A percentile compares a stretch with the other conserved stretches of the same genome.
Evolutionary conservation across 225 moss, liverwort and hornwort species (phyloP).

Genomic region (Sphagnum tenellum): DNA sequence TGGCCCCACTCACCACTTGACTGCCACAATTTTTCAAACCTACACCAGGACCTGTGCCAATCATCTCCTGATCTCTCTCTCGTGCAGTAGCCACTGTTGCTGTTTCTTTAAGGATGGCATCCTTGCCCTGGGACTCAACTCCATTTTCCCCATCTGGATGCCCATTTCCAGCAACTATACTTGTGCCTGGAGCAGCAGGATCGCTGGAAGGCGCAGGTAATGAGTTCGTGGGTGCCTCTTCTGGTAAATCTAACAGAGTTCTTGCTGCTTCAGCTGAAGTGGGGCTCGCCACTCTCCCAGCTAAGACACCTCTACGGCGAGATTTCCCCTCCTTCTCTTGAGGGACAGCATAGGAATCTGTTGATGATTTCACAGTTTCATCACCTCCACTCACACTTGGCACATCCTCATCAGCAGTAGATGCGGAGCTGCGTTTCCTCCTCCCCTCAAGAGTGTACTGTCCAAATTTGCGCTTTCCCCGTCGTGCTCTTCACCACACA

Average conservation of each 20-base stretch:
- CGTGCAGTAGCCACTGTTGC: background rate
- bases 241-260: slow-evolving; percentile 48
- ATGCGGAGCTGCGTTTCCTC: slow-evolving; percentile 33
- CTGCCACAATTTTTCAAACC: slow-evolving; percentile 7
- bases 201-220: slow-evolving; percentile 7
- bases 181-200: slow-evolving; percentile 14
- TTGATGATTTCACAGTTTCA: slow-evolving; percentile 22
- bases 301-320: slow-evolving; percentile 7
- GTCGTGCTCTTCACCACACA: slow-evolving; percentile 37
- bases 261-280: slow-evolving; percentile 44
- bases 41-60: slow-evolving; percentile 15
- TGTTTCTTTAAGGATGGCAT: slow-evolving; percentile 9
- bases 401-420: slow-evolving; percentile 53
- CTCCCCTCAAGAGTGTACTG: slow-evolving; percentile 70
- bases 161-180: slow-evolving; percentile 9
- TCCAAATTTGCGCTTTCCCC: slow-evolving; percentile 72
- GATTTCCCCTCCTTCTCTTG: slow-evolving; percentile 28
- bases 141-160: slow-evolving; percentile 18
- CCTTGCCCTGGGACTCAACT: slow-evolving; percentile 20
- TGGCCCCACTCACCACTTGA: slow-evolving; percentile 16
- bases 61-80: slow-evolving; percentile 11
- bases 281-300: slow-evolving; percentile 35
- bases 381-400: slow-evolving; percentile 53
- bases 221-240: slow-evolving; percentile 26
- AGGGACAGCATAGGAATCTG: slow-evolving; percentile 46